Evolutionary conservation across 2,329 filamentous ascomycete species (phyloP), one percentile per base, ranked within the genome.

Genomic region (Colletotrichum acutatum): DNA sequence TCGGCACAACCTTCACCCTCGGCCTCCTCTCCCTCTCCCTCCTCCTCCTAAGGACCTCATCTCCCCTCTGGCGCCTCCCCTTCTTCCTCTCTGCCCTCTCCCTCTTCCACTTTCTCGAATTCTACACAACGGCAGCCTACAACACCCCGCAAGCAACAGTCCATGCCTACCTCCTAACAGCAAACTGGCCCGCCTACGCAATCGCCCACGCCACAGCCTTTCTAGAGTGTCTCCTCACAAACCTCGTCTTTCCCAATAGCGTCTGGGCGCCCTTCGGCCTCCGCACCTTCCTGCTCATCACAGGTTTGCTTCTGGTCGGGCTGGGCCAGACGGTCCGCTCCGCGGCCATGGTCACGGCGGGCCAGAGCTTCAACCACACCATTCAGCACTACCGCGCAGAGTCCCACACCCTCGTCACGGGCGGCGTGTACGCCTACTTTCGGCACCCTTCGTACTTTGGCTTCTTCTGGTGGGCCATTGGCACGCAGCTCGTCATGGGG

Each of bases 391-490:
- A 86, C 74, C 93, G 91, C 78, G 88, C 91, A 4, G 82, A 83
- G 8, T 90, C 90, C 1, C 97, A 99, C 82, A 86, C 87, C 59
- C 88, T 99, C n/a, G 94, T 99, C 3, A 97, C 93, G 0, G 86
- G 86, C 32, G 97, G 97, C 0, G 85, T 98, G 42, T 99, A 98
- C 82, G 85, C 86, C 8, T 82, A 89, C 57, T 85, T 97, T 65
- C 87, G 97, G 28, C 97, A 99, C 82, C 97, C 97, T 14, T 93
- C 93, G 72, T 99, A 99, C 83, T 98, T 98, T 85, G 97, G 96
- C 4, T 99, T 98, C 85, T 99, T 98, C 83, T 98, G 95, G 91
- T 99, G 96, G 96, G 95, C 94, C 0, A 79, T 98, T n/a, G 97
- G 97, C 5, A 98, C 95, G 14, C 97, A 99, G 86, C 80, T 98